A percentile compares a stretch with the other conserved stretches of the same genome.
Evolutionary conservation across 768 basidiomycete species (phyloP).

Genomic region (Imleria badia): DNA sequence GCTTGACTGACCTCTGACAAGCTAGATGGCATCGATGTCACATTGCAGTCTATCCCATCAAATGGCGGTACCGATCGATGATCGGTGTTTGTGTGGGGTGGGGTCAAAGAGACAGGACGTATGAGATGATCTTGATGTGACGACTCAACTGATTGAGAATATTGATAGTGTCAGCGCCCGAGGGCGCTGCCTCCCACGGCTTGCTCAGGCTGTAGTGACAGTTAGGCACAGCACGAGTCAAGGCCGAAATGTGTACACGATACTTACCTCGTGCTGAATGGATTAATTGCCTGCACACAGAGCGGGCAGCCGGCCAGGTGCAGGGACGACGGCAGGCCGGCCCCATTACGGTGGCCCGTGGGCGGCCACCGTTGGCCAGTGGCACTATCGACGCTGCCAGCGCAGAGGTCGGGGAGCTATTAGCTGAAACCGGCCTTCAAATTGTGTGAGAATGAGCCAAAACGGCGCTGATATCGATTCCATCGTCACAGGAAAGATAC

Average conservation of each 20-base stretch:
- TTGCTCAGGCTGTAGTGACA: neutral
- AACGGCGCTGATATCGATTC: neutral
- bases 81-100: constrained; percentile 3
- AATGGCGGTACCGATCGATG: constrained; percentile 6
- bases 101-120: neutral
- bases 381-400: constrained; percentile 1
- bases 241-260: neutral
- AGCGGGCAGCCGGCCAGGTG: neutral
- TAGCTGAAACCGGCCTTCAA: neutral
- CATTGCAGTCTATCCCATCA: neutral
- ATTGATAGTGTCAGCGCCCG: neutral
- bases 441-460: neutral
- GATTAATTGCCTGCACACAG: constrained; percentile 3
- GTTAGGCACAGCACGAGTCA: constrained; percentile 1
- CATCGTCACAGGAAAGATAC: neutral
- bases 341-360: neutral
- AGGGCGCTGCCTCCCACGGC: neutral
- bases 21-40: neutral
- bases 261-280: neutral
- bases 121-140: neutral
- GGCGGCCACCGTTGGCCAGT: no score
- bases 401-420: neutral
- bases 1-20: constrained; percentile 8
- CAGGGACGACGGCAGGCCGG: neutral
- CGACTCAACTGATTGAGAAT: neutral